Evolutionary conservation across 2,329 filamentous ascomycete genomes (phyloP).

Genomic region (Botryosphaeria agaves): DNA sequence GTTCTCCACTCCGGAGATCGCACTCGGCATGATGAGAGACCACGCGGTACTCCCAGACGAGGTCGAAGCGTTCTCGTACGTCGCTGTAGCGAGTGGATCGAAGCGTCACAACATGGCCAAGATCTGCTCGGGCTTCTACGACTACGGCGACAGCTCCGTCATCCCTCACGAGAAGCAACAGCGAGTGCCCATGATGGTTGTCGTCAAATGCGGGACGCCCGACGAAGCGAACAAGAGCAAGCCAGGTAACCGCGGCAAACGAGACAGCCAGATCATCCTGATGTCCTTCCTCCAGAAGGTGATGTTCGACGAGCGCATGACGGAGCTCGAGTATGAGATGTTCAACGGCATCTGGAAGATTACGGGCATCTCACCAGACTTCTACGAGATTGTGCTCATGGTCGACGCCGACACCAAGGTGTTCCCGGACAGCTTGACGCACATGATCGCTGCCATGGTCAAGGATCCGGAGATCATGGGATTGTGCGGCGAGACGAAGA

Average conservation of each 20-base stretch:
- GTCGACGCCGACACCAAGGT: constrained; percentile 98
- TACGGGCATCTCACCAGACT: constrained; percentile 94
- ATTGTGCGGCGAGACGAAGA: constrained; percentile 96
- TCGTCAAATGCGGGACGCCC: constrained; percentile 90
- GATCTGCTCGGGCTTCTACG: constrained; percentile 94
- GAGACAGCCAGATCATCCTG: constrained; percentile 95
- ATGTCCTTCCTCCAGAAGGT: constrained; percentile 99
- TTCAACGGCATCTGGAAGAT: constrained; percentile 99
- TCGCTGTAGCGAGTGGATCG: constrained; percentile 84
- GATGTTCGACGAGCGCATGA: constrained; percentile 99
- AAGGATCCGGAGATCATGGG: constrained; percentile 99
- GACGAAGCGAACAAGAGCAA: constrained; percentile 69
- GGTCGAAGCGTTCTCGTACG: constrained; percentile 83
- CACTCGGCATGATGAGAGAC: constrained; percentile 88
- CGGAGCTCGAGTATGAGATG: constrained; percentile 97
- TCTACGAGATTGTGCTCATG: constrained; percentile 96
- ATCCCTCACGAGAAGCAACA: constrained; percentile 82
- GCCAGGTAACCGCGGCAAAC: constrained; percentile 93
- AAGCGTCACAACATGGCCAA: constrained; percentile 99
- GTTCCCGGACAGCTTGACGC: constrained; percentile 92
- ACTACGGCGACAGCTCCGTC: constrained; percentile 68
- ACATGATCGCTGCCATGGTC: constrained; percentile 99
- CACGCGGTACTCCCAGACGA: constrained; percentile 63
- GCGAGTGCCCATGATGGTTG: constrained; percentile 90
- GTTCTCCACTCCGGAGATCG: constrained; percentile 76